Percentiles rank a stretch among this genome's conserved stretches.
These are phyloP conservation scores for Alternaria viburni DNA, from an alignment of 2,329 filamentous ascomycete species.

Conservation along the genomic window DNA sequence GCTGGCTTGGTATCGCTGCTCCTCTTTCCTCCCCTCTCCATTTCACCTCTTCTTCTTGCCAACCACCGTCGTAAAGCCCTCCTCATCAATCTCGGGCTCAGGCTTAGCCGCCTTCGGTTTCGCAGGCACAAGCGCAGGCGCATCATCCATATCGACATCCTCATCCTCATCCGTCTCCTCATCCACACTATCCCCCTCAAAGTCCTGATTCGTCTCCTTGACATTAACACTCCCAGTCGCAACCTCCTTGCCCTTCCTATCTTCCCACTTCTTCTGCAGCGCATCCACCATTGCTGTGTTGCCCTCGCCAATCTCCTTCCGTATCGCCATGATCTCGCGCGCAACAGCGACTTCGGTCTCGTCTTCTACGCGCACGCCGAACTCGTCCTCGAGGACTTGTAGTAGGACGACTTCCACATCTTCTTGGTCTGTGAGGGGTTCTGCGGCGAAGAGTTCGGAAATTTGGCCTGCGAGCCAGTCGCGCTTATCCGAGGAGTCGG, in stretches of 20 bases:
- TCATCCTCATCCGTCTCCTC: conserved; percentile 59
- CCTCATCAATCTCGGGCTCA: conserved; percentile 50
- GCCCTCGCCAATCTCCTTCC: conserved; percentile 68
- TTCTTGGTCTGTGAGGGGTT: conserved; percentile 70
- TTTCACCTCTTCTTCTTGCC: conserved; percentile 48
- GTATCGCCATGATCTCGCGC: conserved; percentile 71
- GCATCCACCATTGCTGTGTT: conserved; percentile 69
- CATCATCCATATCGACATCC: conserved; percentile 47
- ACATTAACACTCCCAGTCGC: conserved; percentile 54
- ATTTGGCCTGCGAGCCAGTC: conserved; percentile 95
- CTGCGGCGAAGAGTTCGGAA: conserved; percentile 72
- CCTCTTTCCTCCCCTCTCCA: neutral
- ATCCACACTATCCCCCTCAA: conserved; percentile 51
- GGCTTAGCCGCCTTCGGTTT: conserved; percentile 42
- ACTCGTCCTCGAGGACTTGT: conserved; percentile 94
- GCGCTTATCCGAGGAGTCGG: conserved; percentile 82
- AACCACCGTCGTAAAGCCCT: conserved; percentile 53
- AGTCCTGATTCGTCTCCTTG: conserved; percentile 64
- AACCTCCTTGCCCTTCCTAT: conserved; percentile 64
- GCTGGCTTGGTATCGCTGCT: neutral
- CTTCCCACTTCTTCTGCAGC: conserved; percentile 69
- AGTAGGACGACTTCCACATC: conserved; percentile 86
- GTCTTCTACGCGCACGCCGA: conserved; percentile 91
- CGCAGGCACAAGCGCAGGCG: conserved; percentile 42
- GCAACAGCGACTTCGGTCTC: conserved; percentile 80